Conservation (phyloP, 805 yeast genomes). For the Candida hungchunana region DNA sequence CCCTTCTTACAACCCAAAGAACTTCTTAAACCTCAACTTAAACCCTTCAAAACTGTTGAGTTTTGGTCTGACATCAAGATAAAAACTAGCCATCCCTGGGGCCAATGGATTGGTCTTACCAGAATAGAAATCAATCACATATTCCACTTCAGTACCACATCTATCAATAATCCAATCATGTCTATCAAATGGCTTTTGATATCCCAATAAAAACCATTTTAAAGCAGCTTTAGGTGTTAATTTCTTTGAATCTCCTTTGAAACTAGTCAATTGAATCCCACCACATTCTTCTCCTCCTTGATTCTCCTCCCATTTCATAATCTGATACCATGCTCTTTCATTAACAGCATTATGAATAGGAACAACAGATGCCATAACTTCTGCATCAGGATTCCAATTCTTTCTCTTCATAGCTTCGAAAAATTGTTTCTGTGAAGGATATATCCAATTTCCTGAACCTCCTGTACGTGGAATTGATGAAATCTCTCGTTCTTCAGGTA, state of each 20-base stretch:
- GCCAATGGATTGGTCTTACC: conserved; percentile 45
- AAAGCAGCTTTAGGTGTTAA: conserved; percentile 85
- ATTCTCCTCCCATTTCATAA: conserved; percentile 72
- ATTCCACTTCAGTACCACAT: conserved; percentile 79
- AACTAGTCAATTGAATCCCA: conserved; percentile 78
- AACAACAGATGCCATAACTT: conserved; percentile 85
- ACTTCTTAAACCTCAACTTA: conserved; percentile 58
- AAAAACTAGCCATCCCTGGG: conserved; percentile 56
- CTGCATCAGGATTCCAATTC: conserved; percentile 75
- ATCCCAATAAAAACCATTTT: conserved; percentile 54
- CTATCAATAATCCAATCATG: conserved; percentile 92
- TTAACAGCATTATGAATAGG: conserved; percentile 94
- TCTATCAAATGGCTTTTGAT: conserved; percentile 84
- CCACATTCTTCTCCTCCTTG: conserved; percentile 66
- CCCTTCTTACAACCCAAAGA: conserved; percentile 46
- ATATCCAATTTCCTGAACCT: conserved; percentile 72
- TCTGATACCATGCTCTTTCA: conserved; percentile 88
- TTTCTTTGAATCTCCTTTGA: conserved; percentile 83
- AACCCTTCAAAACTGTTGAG: conserved; percentile 77
- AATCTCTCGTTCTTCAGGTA: conserved; percentile 72
- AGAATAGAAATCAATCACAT: conserved; percentile 85
- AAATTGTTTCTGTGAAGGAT: conserved; percentile 94
- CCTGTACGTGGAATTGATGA: conserved; percentile 83
- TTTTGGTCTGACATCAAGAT: conserved; percentile 89
- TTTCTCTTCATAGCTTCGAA: conserved; percentile 92